Percentiles rank a stretch among this genome's conserved stretches.
Conservation (phyloP, 2,329 filamentous ascomycete genomes). For the Lachnellula occidentalis region DNA sequence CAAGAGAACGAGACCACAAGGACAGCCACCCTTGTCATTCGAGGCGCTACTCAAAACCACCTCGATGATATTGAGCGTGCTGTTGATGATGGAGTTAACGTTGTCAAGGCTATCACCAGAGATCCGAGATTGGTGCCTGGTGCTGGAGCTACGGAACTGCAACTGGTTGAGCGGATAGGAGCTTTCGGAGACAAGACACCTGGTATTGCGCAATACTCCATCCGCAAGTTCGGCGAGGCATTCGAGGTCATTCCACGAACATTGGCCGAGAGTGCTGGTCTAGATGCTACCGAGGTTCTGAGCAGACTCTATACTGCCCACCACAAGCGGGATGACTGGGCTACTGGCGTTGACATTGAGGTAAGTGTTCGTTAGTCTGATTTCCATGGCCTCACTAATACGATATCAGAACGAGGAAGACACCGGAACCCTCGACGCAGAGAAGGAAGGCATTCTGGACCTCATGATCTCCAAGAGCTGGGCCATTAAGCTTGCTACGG, state of each 20-base stretch:
- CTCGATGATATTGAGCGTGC: constrained; percentile 95
- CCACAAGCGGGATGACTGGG: constrained; percentile 81
- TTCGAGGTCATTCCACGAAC: constrained; percentile 96
- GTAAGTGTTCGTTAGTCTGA: constrained; percentile 35
- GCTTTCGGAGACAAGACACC: constrained; percentile 88
- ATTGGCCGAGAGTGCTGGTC: constrained; percentile 86
- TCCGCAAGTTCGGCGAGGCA: constrained; percentile 94
- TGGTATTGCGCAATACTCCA: constrained; percentile 90
- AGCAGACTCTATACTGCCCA: constrained; percentile 91
- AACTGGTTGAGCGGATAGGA: constrained; percentile 88
- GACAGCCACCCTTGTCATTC: constrained; percentile 88
- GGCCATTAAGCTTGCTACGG: constrained; percentile 95
- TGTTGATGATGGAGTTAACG: constrained; percentile 96
- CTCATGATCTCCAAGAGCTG: constrained; percentile 88
- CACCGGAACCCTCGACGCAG: constrained; percentile 77
- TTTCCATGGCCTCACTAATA: constrained; percentile 10
- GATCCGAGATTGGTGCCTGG: constrained; percentile 88
- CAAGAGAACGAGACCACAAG: constrained; percentile 91
- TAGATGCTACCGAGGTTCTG: constrained; percentile 95
- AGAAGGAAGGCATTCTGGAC: constrained; percentile 85
- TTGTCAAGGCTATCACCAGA: constrained; percentile 95
- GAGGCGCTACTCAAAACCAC: constrained; percentile 96
- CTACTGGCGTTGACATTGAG: constrained; percentile 90
- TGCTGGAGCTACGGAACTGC: constrained; percentile 89
- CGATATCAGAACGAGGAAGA: constrained; percentile 61